Base-by-base conservation (phyloP, 768 basidiomycete genomes). In the Mycena floridula region DNA sequence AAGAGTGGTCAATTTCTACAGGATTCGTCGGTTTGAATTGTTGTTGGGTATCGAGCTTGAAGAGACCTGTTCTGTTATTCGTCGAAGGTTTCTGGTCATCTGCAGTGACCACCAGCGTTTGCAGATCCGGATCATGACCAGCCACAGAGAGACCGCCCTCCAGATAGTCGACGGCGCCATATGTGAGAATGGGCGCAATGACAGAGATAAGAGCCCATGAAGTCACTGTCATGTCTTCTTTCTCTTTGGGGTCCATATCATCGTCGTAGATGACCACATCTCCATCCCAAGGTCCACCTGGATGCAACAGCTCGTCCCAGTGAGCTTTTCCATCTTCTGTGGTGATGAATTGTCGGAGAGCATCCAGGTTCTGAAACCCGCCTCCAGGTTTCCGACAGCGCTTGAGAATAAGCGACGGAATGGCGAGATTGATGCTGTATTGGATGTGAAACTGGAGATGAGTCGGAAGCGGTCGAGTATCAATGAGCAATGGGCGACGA, bases 371-470 rank as follows among this genome's bases (percentile, higher is more conserved):
- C 44, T 76, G 79, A 52, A 89, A 77, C 2, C 76, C 80, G 50
- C 74, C 79, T 25, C 76, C 81, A 2, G 83, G 78, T 58, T 86
- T 88, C 49, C 80, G 73, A 50, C 76, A 84, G 16, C 92, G 82
- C 61, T 91, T 92, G 53, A 93, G 79, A 56, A 96, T 91, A 55
- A 96, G 79, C 21, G 89, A 86, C 0, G 93, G 92, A 35, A 96
- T 87, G 25, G 85, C 85, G 39, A 96, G 73, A 63, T 93, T 93
- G 48, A 91, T 76, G 60, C 83, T 86, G 51, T 80, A 67, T 28
- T 68, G 59, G 42, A 96, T 62, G 59, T 82, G 88, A 45, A 72
- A 74, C 3, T 78, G 66, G 26, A 82, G 68, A 65, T 81, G 89
- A 8, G 79, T 68, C 1, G 76, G 69, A 16, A 81, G 70, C 3